phyloP scores from a whole-genome alignment of 1,139 yeast genomes.

The Kazachstania sp. region DNA sequence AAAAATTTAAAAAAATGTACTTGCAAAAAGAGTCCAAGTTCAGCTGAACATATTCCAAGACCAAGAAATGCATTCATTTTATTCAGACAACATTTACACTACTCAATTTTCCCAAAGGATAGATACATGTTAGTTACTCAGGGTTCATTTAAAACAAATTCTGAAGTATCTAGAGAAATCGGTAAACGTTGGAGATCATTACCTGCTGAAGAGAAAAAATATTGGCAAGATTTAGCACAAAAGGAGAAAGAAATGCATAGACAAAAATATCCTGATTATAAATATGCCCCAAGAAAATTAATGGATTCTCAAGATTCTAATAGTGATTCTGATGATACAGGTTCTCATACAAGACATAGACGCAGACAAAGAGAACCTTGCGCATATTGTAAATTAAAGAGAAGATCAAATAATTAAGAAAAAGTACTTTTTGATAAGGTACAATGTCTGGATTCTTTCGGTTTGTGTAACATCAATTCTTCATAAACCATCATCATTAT shows the following conservation, averaged over 20 bases:
- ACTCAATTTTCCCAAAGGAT: slow-evolving; percentile 41
- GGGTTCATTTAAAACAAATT: slow-evolving; percentile 55
- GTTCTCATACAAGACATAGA: neutral
- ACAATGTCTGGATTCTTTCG: too few species aligned
- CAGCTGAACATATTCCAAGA: slow-evolving; percentile 49
- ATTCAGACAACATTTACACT: slow-evolving; percentile 69
- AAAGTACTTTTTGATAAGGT: neutral
- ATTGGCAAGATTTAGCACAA: slow-evolving; percentile 77
- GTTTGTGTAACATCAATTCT: too few species aligned
- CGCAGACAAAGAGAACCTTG: slow-evolving; percentile 2
- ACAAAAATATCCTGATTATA: slow-evolving; percentile 75
- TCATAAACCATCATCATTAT: too few species aligned
- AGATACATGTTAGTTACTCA: slow-evolving; percentile 12
- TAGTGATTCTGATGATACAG: slow-evolving; percentile 2
- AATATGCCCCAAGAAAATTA: slow-evolving; percentile 52
- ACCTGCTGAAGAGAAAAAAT: slow-evolving; percentile 57
- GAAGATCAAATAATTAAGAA: neutral
- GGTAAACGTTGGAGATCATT: slow-evolving; percentile 80
- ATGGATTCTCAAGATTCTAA: neutral
- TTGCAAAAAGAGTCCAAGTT: slow-evolving; percentile 3
- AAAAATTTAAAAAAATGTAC: slow-evolving; percentile 2
- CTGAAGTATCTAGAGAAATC: slow-evolving; percentile 68
- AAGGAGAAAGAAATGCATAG: slow-evolving; percentile 78
- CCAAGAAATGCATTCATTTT: slow-evolving; percentile 72
- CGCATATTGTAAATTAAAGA: slow-evolving; percentile 2